Conservation (phyloP, 2,329 filamentous ascomycete species). For the Bipolaris sorokiniana region DNA sequence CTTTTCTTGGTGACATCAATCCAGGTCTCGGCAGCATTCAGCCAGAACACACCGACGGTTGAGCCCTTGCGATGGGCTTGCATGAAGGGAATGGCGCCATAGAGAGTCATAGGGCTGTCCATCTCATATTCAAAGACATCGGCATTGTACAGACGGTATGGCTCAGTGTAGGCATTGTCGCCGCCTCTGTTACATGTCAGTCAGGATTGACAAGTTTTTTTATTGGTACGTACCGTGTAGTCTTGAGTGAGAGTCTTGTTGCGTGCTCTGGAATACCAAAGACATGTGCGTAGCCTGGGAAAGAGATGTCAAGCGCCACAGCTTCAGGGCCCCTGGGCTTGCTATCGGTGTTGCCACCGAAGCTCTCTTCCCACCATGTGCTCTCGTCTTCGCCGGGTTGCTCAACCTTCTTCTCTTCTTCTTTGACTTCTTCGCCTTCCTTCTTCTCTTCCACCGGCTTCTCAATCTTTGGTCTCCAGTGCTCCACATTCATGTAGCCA, state of each 20-base stretch:
- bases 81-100: slow-evolving; percentile 97
- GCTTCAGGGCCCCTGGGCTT: slow-evolving; percentile 97
- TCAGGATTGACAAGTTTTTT: not conserved
- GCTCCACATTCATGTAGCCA: slow-evolving; percentile 91
- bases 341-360: slow-evolving; percentile 91
- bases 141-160: slow-evolving; percentile 93
- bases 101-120: slow-evolving; percentile 97
- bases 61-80: slow-evolving; percentile 94
- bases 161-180: slow-evolving; percentile 81
- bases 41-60: slow-evolving; percentile 95
- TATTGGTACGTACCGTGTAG: slow-evolving; percentile 67
- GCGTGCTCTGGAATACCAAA: slow-evolving; percentile 95
- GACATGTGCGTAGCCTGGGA: slow-evolving; percentile 89
- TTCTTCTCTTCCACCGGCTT: slow-evolving; percentile 54
- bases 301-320: slow-evolving; percentile 87
- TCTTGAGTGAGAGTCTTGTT: slow-evolving; percentile 83
- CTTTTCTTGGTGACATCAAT: slow-evolving; percentile 88
- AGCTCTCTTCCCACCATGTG: slow-evolving; percentile 98
- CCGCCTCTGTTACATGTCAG: slow-evolving; percentile 63
- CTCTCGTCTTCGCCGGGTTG: slow-evolving; percentile 72
- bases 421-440: slow-evolving; percentile 54
- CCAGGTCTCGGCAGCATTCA: slow-evolving; percentile 97
- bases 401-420: slow-evolving; percentile 52
- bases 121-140: slow-evolving; percentile 98
- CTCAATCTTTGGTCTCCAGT: slow-evolving; percentile 90